phyloP scores from a whole-genome alignment of 345 rosid genomes.

The Murraya koenigii region DNA sequence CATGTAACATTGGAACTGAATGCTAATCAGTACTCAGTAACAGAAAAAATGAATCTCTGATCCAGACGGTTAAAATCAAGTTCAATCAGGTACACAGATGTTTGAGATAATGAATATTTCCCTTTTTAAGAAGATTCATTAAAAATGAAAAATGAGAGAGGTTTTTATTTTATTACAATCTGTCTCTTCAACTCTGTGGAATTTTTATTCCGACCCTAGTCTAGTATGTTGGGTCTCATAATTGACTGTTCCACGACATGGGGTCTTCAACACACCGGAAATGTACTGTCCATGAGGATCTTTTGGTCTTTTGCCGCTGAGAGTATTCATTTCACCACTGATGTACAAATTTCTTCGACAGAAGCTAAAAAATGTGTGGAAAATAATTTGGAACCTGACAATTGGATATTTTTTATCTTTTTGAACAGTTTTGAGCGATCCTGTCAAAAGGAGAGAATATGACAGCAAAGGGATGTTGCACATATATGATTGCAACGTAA shows the following conservation, averaged over 20 bases:
- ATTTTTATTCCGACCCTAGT: neutral
- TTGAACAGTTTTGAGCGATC: conserved; percentile 73
- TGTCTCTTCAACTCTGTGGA: neutral
- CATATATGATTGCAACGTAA: conserved; percentile 52
- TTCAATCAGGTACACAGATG: neutral
- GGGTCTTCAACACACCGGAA: neutral
- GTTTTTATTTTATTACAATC: neutral
- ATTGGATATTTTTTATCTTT: conserved; percentile 1
- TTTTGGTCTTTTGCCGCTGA: neutral
- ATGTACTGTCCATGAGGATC: neutral
- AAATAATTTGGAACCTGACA: neutral
- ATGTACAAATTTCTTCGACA: neutral
- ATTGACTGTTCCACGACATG: neutral
- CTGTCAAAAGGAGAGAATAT: conserved; percentile 67
- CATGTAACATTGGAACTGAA: neutral
- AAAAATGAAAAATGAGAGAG: neutral
- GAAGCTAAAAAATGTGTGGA: neutral
- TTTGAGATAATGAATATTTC: neutral
- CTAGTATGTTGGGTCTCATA: neutral
- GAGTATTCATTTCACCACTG: neutral
- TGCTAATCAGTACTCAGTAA: neutral
- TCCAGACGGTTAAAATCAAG: neutral
- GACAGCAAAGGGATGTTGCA: conserved; percentile 64
- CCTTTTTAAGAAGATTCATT: neutral
- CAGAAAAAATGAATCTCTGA: neutral